Base-by-base conservation (phyloP, 495 filamentous ascomycete genomes). In the Lophiostoma macrostomum region DNA sequence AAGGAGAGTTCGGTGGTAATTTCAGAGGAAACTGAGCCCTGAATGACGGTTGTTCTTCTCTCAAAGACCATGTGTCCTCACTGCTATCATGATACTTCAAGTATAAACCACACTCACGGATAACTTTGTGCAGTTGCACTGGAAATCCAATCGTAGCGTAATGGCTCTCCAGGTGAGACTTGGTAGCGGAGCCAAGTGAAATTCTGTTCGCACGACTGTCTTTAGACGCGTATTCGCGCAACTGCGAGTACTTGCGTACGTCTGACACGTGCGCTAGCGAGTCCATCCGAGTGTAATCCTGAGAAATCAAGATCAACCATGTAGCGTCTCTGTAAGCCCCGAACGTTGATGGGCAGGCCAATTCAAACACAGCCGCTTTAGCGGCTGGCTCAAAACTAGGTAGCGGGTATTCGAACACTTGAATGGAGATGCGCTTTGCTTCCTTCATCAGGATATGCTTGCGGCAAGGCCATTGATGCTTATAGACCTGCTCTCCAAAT, bases 301-400 rank as follows among this genome's bases (percentile, higher is more conserved):
- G 40, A n/a, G 48, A 49, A 16, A 52, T 50, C 8, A 71, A 25
- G 44, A 71, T 65, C 31, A 47, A 49, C 67, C 65, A 73, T 10
- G 74, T 78, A 1, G 65, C 63, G 49, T 79, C 68, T 4, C 77
- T 68, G 51, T 78, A 80, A 0, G 58, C 61, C 16, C 67, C 58
- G 7, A 78, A 64, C 6, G 50, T 60, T 6, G 49, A 16, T 3
- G 73, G 74, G 38, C 67, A 67, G 3, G 41, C 43, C 1, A 80
- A 61, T 48, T 80, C 76, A 28, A 80, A 80, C 2, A 77, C 25
- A 3, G 71, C 53, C 1, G 55, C 56, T 36, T 69, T 67, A 0
- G 61, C 60, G 14, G 63, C 49, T 4, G 60, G 18, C 1, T 62
- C 23, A 4, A 69, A 48, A 1, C 37, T 14, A 0, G 79, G 77